These are phyloP conservation scores for Ogataea populi-albae DNA, from an alignment of 805 yeast species.

Conservation along the genomic window DNA sequence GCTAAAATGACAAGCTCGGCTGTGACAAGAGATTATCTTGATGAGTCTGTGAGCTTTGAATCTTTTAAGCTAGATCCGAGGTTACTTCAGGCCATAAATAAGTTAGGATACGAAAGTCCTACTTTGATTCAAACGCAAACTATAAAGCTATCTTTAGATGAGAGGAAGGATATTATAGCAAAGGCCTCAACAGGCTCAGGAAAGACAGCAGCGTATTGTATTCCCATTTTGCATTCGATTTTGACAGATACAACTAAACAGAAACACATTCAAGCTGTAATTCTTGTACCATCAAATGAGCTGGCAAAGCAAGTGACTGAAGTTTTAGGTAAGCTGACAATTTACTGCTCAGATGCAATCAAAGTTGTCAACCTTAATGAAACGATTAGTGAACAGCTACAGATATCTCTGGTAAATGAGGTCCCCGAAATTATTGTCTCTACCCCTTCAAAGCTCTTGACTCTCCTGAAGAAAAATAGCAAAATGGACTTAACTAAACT, in stretches of 20 bases:
- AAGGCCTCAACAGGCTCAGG: conserved; percentile 96
- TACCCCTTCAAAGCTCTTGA: conserved; percentile 79
- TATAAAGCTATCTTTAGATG: conserved; percentile 88
- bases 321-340: conserved; percentile 64
- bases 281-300: conserved; percentile 92
- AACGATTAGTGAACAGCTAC: conserved; percentile 64
- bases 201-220: conserved; percentile 85
- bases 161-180: conserved; percentile 88
- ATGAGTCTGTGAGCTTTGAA: conserved; percentile 68
- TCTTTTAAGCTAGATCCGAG: conserved; percentile 79
- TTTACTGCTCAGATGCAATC: conserved; percentile 67
- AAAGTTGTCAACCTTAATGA: conserved; percentile 62
- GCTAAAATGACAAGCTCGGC: conserved; percentile 34
- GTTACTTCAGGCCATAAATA: conserved; percentile 76
- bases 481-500: conserved; percentile 53
- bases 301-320: conserved; percentile 79
- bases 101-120: conserved; percentile 78
- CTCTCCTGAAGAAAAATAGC: conserved; percentile 45
- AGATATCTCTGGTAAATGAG: conserved; percentile 64
- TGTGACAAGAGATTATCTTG: conserved; percentile 69
- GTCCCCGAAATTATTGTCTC: conserved; percentile 79
- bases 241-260: conserved; percentile 40
- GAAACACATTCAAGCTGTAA: conserved; percentile 50
- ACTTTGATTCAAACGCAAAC: conserved; percentile 88
- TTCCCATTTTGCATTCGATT: conserved; percentile 82